Evolutionary conservation across 75 land plant species (phyloP).

Genomic region (Pinus albicaulis): DNA sequence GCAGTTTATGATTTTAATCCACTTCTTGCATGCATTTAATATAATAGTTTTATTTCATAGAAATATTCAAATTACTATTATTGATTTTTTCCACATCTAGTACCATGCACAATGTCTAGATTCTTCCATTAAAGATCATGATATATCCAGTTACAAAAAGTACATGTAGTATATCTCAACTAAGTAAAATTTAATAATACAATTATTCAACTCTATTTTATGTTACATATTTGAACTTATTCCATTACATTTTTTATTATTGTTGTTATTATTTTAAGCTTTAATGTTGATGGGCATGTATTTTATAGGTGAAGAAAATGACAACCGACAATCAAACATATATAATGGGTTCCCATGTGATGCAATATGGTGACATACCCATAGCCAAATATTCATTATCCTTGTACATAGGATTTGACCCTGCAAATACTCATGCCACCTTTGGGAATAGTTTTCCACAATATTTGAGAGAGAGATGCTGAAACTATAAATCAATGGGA

Average conservation of each 20-base stretch:
- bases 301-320: conserved; percentile 66
- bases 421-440: conserved; percentile 67
- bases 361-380: conserved; percentile 70
- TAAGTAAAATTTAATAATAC: not conserved
- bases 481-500: conserved; percentile 71
- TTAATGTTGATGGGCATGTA: not conserved
- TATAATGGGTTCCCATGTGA: conserved; percentile 77
- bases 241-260: no score
- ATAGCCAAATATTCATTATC: conserved; percentile 46
- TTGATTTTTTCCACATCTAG: no score
- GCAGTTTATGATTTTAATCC: not conserved
- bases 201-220: not conserved
- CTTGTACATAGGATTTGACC: conserved; percentile 70
- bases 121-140: no score
- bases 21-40: not conserved
- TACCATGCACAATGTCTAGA: not conserved
- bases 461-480: conserved; percentile 1
- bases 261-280: not conserved
- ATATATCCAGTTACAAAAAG: not conserved
- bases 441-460: conserved; percentile 39
- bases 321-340: conserved; percentile 51
- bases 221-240: no score
- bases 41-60: no score
- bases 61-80: no score
- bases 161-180: not conserved